Evolutionary conservation across 139 green algal genomes (phyloP), one percentile per base, ranked within the genome.

Genomic region (Chlamydomonas incerta): DNA sequence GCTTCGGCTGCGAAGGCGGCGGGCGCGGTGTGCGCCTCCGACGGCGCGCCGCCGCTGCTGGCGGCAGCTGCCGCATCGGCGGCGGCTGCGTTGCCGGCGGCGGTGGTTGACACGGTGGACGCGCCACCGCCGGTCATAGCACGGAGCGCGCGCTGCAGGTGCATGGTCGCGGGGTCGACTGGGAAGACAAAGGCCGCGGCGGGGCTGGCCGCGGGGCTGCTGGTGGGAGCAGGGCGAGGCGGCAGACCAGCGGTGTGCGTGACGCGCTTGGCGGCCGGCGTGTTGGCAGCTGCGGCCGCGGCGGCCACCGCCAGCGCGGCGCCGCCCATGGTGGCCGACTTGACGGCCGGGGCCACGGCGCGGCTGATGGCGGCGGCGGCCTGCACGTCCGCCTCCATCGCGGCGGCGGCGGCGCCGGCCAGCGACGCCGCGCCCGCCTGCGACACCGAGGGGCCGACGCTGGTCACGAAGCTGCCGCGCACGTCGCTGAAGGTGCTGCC

Each of bases 381-480:
- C 3, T 34, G 14, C 13, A 72, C 21, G 63, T 70, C 63, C 29
- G 41, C 62, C 58, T 74, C 41, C n/a, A 47, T 33, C 26, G 65
- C 37, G 1, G 68, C 68, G 8, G 34, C 68, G 23, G 37, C 46
- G 28, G 71, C 71, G 46, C 69, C 79, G 31, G 69, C 31, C 2
- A 85, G 46, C 3, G 79, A 85, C 3, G 33, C 47, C 31, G 75
- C 47, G 21, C 79, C 79, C 3, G 79, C 79, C 47, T 85, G 79
- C 13, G 79, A 85, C 26, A 85, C 79, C 9, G 79, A 85, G 13
- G 79, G 79, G 2, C 79, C 79, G 34, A 85, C 58, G 66, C 65
- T 76, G 14, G 79, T 85, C n/a, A 71, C 47, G 31, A 85, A 85
- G 66, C 79, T 85, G 79, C 66, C 67, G 23, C 79, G 31, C 21